These are phyloP conservation scores for Zymoseptoria brevis DNA, from an alignment of 2,329 filamentous ascomycete species.

Conservation along the genomic window DNA sequence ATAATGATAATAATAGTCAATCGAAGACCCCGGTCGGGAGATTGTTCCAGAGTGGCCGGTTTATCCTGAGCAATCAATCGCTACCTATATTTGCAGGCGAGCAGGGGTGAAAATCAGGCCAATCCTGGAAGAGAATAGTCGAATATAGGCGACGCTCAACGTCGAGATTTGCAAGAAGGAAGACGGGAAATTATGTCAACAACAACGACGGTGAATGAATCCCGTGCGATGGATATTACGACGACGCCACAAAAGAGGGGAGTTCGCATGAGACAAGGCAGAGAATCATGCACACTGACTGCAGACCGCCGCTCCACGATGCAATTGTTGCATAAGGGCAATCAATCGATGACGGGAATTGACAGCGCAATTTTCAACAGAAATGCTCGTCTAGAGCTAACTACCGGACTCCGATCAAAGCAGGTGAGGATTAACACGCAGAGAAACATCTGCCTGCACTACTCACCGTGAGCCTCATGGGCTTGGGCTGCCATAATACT, in stretches of 20 bases:
- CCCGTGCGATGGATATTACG: not conserved
- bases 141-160: not conserved
- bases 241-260: not conserved
- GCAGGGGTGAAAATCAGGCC: not conserved
- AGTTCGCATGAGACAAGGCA: not conserved
- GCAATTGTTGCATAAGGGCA: not conserved
- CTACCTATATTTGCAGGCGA: not conserved
- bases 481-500: too few relatives aligned
- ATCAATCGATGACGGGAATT: not conserved
- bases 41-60: not conserved
- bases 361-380: not conserved
- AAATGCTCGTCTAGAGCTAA: not conserved
- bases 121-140: not conserved
- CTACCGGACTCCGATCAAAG: too few relatives aligned
- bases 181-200: not conserved
- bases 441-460: too few relatives aligned
- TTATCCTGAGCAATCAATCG: not conserved
- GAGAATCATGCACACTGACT: not conserved
- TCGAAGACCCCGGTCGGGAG: not conserved
- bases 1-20: not conserved
- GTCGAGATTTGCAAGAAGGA: not conserved
- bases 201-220: not conserved
- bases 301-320: not conserved
- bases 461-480: too few relatives aligned
- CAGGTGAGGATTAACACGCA: too few relatives aligned